phyloP scores from a whole-genome alignment of 208 protist species.

The Trypanosoma melophagium region DNA sequence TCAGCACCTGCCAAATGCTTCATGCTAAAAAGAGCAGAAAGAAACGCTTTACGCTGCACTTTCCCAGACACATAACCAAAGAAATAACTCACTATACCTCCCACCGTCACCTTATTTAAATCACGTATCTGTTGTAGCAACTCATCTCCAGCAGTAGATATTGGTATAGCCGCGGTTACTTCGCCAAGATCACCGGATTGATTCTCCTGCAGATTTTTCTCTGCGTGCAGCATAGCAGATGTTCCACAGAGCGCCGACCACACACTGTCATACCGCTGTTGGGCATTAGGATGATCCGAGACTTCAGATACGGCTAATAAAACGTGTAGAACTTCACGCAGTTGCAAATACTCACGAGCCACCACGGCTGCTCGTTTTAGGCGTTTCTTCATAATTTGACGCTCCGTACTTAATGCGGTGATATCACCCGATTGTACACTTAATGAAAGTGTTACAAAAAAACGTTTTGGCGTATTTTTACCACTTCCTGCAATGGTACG shows the following conservation, averaged over 20 bases:
- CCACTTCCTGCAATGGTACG: constrained; percentile 18
- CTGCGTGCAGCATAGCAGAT: constrained; percentile 30
- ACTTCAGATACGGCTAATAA: constrained; percentile 31
- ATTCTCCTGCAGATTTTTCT: constrained; percentile 16
- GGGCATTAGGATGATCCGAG: constrained; percentile 30
- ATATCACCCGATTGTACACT: constrained; percentile 6
- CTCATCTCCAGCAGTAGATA: constrained; percentile 18
- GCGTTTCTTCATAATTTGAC: constrained; percentile 16
- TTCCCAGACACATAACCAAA: constrained; percentile 30
- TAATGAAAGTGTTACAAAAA: constrained; percentile 10
- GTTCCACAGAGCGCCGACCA: constrained; percentile 31
- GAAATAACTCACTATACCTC: constrained; percentile 33
- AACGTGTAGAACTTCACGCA: constrained; percentile 31
- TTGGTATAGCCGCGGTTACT: constrained; percentile 27
- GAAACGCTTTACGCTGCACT: constrained; percentile 27
- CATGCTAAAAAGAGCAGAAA: constrained; percentile 35
- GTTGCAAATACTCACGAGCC: constrained; percentile 30
- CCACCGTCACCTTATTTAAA: constrained; percentile 30
- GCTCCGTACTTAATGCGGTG: constrained; percentile 1
- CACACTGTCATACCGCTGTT: constrained; percentile 35
- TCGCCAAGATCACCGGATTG: constrained; percentile 22
- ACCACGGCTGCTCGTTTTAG: constrained; percentile 17
- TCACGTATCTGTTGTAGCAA: constrained; percentile 28
- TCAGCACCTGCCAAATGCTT: constrained; percentile 31
- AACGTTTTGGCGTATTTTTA: constrained; percentile 10